Evolutionary conservation across 805 yeast genomes (phyloP).

Genomic region (Wickerhamiella azyma): DNA sequence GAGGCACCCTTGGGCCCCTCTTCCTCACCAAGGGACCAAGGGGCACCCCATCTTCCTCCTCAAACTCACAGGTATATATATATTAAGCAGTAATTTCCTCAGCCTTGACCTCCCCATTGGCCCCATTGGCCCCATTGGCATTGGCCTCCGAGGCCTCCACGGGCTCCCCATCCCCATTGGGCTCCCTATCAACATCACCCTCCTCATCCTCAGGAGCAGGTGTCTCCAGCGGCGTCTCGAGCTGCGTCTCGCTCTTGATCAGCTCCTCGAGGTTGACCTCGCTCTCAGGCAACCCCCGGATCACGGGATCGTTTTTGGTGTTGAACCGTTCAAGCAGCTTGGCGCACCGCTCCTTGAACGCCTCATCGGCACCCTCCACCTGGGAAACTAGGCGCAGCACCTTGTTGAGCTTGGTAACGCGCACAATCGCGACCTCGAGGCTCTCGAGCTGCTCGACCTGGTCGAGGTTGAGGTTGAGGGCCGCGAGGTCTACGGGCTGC

Average conservation of each 20-base stretch:
- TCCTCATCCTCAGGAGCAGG: neutral
- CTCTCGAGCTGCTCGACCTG: conserved; percentile 13
- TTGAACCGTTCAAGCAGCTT: conserved; percentile 12
- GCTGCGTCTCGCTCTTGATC: neutral
- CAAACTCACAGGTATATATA: no score
- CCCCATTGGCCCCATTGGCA: neutral
- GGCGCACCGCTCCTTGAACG: conserved; percentile 5
- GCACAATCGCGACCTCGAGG: conserved; percentile 17
- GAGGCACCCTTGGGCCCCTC: no score
- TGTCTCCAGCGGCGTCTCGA: neutral
- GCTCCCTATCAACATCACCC: neutral
- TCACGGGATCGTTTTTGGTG: conserved; percentile 17
- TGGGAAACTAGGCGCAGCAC: conserved; percentile 11
- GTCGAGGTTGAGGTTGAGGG: conserved; percentile 6
- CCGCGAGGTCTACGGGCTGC: conserved; percentile 6
- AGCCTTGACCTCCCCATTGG: neutral
- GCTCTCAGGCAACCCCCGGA: conserved; percentile 19
- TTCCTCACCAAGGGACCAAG: no score
- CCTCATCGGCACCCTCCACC: neutral
- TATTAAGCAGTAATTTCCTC: neutral
- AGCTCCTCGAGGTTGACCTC: conserved; percentile 9
- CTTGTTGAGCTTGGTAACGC: conserved; percentile 15
- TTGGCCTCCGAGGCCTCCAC: neutral
- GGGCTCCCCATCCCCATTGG: neutral
- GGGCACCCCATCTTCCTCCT: no score